Conservation (phyloP, 805 yeast species). For the Spencermartinsiella europaea region DNA sequence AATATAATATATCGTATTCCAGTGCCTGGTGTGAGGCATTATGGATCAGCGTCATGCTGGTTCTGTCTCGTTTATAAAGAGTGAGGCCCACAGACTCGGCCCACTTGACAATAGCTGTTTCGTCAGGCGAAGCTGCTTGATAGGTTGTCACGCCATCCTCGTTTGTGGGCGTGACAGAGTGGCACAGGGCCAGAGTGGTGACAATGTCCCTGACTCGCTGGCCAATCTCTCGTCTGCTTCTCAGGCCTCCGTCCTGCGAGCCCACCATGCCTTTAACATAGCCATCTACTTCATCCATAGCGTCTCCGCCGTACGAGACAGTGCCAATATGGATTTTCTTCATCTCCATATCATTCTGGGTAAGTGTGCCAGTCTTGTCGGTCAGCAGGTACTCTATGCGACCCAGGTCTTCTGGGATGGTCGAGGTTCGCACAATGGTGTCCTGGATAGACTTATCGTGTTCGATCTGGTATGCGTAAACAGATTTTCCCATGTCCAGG, state of each 20-base stretch:
- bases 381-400: conserved; percentile 86
- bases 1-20: conserved; percentile 65
- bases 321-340: conserved; percentile 89
- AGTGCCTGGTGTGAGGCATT: conserved; percentile 43
- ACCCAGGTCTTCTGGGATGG: conserved; percentile 97
- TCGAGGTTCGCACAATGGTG: conserved; percentile 92
- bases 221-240: conserved; percentile 65
- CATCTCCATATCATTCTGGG: conserved; percentile 97
- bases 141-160: conserved; percentile 72
- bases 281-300: conserved; percentile 81
- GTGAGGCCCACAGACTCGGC: conserved; percentile 83
- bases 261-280: conserved; percentile 42
- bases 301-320: conserved; percentile 86
- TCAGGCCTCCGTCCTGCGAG: conserved; percentile 6
- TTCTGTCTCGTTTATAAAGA: conserved; percentile 75
- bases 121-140: conserved; percentile 99
- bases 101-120: conserved; percentile 91
- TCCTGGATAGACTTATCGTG: conserved; percentile 76
- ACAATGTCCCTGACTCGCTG: conserved; percentile 74
- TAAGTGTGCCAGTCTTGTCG: conserved; percentile 95
- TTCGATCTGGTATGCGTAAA: conserved; percentile 92
- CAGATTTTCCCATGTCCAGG: conserved; percentile 90
- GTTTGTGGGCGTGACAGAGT: conserved; percentile 90
- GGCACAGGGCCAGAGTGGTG: conserved; percentile 85
- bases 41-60: conserved; percentile 63